Evolutionary conservation across 2,329 filamentous ascomycete species (phyloP), one percentile per base, ranked within the genome.

Genomic region (Hymenoscyphus albidus): DNA sequence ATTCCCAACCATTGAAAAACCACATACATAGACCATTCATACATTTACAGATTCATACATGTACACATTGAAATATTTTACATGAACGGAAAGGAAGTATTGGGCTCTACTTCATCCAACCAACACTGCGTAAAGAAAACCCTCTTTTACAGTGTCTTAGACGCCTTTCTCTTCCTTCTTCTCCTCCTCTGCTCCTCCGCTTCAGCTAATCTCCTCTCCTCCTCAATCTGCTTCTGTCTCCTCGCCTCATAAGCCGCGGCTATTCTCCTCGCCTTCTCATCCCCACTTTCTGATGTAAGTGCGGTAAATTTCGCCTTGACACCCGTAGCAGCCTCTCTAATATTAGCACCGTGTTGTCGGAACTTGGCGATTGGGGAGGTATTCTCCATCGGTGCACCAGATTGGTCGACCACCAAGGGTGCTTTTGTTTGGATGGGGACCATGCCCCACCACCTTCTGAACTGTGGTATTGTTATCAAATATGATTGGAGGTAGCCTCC

Each of bases 401-500:
- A 44, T 5, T 62, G 61, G 2, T 65, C 59, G 10, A 59, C 48
- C 5, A 54, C 14, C 4, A 7, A 18, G 22, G 61, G 16, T 4
- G 40, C 9, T 4, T 18, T 57, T n/a, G 61, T 66, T 9, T 69
- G 65, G 2, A 69, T 38, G 3, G 70, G 69, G n/a, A 69, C 61
- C 63, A 83, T 77, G 22, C 78, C 77, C 14, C 78, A 71, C 64
- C 67, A 70, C 1, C 67, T 63, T 44, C 81, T 77, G 68, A 82
- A 74, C 69, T 70, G 71, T 5, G 72, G 65, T 58, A 76, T 75
- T 67, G 78, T 77, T 66, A 85, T 76, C 3, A 83, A 61, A 58
- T 74, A 75, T 4, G 80, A 72, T 76, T 88, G 85, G 22, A 72
- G 1, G 42, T 68, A 74, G 56, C 79, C 78, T 14, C 78, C 65